phyloP scores from a whole-genome alignment of 129 eudicot species.

The Cynara cardunculus region DNA sequence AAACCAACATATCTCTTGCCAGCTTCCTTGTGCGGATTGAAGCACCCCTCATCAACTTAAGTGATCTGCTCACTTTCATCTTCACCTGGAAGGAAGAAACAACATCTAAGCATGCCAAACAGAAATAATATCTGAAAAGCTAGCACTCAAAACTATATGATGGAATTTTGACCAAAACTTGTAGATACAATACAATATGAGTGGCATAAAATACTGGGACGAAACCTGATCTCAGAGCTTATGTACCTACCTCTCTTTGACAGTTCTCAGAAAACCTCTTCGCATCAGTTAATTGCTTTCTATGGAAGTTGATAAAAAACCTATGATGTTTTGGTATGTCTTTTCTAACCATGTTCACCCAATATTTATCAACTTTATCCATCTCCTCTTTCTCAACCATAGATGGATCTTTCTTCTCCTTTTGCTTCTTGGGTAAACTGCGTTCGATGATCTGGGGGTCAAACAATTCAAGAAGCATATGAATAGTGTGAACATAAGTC shows the following conservation, averaged over 20 bases:
- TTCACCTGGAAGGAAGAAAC: slow-evolving; percentile 59
- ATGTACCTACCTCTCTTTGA: slow-evolving; percentile 78
- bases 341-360: slow-evolving; percentile 84
- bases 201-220: background rate
- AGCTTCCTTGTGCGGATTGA: slow-evolving; percentile 85
- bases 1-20: slow-evolving; percentile 91
- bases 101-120: slow-evolving; percentile 8
- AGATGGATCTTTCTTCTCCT: slow-evolving; percentile 66
- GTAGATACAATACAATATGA: background rate
- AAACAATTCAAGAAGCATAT: slow-evolving; percentile 15
- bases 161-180: slow-evolving; percentile 15
- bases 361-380: slow-evolving; percentile 74
- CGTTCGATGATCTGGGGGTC: slow-evolving; percentile 83
- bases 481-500: slow-evolving; percentile 6
- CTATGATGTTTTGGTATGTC: slow-evolving; percentile 89
- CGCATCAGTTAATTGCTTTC: slow-evolving; percentile 82
- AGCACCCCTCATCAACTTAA: slow-evolving; percentile 92
- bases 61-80: slow-evolving; percentile 94
- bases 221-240: background rate
- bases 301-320: slow-evolving; percentile 58
- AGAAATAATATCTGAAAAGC: slow-evolving; percentile 7
- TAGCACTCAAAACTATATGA: slow-evolving; percentile 6
- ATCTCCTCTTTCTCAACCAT: slow-evolving; percentile 81
- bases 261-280: slow-evolving; percentile 88
- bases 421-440: slow-evolving; percentile 69